Base-by-base conservation (phyloP, 768 basidiomycete species). In the Cystobasidiopsis lactophilus region DNA sequence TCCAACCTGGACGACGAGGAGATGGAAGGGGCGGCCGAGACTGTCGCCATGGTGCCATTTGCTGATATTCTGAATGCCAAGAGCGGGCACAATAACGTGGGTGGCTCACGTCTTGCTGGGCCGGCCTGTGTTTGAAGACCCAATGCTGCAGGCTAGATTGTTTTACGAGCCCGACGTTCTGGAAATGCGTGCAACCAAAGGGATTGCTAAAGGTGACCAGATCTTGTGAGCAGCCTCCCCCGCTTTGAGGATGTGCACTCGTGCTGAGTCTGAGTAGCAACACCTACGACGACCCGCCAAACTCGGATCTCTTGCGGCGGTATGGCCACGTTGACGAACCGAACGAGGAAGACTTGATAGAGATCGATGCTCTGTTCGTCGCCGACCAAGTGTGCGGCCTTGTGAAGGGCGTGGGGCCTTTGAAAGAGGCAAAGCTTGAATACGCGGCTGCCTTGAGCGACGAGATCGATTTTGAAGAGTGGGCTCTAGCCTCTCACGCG, bases 1-100 rank as follows among this genome's bases (percentile, higher is more conserved):
- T n/a, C n/a, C n/a, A n/a, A 40, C 48, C 67, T 54, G 61, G 62
- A 57, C 44, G 73, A 73, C 3, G 74, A 76, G 18, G 74, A 75
- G 1, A 69, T 66, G 3, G 75, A 75, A 19, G 74, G 77, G 53
- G 68, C 74, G 5, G 71, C 73, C 10, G 76, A 81, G n/a, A n/a
- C n/a, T 56, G 76, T 83, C 10, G 77, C 82, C 2, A 88, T 96
- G 86, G 82, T 95, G 3, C 89, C 91, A 0, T 77, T 96, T 70
- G 93, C 93, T 2, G 93, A 98, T 66, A 77, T 96, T 70, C 69
- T 98, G 46, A 98, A 98, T 62, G 93, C 91, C 11, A 75, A 78
- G 50, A 83, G 77, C 64, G 79, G 76, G 7, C 74, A 74, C 37
- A 81, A 86, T 64, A 96, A 95, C 57, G 88, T 85, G 0, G 80